phyloP scores from a whole-genome alignment of 805 yeast genomes.

The Schwanniomyces yamadae region DNA sequence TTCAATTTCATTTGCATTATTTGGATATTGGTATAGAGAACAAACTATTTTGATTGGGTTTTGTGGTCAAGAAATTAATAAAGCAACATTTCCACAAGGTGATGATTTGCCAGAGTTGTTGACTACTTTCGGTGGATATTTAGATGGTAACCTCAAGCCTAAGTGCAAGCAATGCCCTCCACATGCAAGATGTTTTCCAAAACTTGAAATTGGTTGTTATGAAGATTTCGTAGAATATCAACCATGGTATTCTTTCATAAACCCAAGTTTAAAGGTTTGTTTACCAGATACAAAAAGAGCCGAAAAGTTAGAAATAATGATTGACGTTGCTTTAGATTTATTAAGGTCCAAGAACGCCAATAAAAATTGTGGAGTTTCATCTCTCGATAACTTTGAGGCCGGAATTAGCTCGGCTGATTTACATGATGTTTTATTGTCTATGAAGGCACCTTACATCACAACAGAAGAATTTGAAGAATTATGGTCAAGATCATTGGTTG shows the following conservation, averaged over 20 bases:
- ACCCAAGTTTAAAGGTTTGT: constrained; percentile 54
- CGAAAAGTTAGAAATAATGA: constrained; percentile 63
- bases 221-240: constrained; percentile 56
- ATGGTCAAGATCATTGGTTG: constrained; percentile 65
- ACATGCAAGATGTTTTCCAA: constrained; percentile 70
- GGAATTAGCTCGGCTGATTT: constrained; percentile 53
- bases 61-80: constrained; percentile 63
- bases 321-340: constrained; percentile 62
- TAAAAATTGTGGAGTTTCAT: constrained; percentile 54
- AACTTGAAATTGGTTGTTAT: constrained; percentile 63
- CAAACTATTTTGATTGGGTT: constrained; percentile 65
- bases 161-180: constrained; percentile 76
- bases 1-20: constrained; percentile 36
- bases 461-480: constrained; percentile 71
- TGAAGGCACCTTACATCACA: constrained; percentile 47
- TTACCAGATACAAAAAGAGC: constrained; percentile 71
- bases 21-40: constrained; percentile 62
- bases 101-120: constrained; percentile 29
- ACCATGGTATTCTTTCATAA: constrained; percentile 61
- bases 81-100: constrained; percentile 37
- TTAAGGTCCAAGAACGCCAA: constrained; percentile 69
- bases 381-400: constrained; percentile 41
- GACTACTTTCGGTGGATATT: constrained; percentile 38
- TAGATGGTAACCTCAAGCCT: constrained; percentile 53
- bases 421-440: constrained; percentile 48